phyloP scores from a whole-genome alignment of 306 rosid genomes.

The Pachyrhizus erosus region DNA sequence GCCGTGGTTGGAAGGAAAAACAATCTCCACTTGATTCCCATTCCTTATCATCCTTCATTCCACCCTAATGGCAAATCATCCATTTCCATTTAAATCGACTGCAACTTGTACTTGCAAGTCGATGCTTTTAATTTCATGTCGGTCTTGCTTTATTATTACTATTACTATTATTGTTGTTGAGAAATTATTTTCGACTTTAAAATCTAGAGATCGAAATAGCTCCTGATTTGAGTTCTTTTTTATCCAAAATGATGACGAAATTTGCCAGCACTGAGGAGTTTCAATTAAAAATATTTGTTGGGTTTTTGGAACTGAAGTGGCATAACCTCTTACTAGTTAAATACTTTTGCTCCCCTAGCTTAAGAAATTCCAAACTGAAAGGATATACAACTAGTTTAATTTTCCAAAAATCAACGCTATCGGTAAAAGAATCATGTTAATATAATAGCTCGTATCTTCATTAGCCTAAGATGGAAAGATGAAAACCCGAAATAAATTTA shows the following conservation, averaged over 20 bases:
- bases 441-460: background rate
- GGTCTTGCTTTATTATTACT: background rate
- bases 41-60: conserved; percentile 8
- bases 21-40: conserved; percentile 40
- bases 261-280: background rate
- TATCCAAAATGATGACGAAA: background rate
- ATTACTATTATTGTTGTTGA: background rate
- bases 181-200: background rate
- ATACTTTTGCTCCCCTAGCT: background rate
- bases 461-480: background rate
- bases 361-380: background rate
- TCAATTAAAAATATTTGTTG: no score
- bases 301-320: no score
- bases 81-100: background rate
- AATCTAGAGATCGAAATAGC: background rate
- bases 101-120: background rate
- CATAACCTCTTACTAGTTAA: background rate
- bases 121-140: background rate
- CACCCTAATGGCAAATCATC: background rate
- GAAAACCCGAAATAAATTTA: background rate
- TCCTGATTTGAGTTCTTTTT: background rate
- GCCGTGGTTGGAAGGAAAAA: conserved; percentile 28
- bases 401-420: background rate
- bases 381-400: background rate
- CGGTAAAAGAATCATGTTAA: background rate